A percentile compares a stretch with the other conserved stretches of the same genome.
These are phyloP conservation scores for Apiospora rasikravindrae DNA, from an alignment of 2,329 filamentous ascomycete species.

Conservation along the genomic window DNA sequence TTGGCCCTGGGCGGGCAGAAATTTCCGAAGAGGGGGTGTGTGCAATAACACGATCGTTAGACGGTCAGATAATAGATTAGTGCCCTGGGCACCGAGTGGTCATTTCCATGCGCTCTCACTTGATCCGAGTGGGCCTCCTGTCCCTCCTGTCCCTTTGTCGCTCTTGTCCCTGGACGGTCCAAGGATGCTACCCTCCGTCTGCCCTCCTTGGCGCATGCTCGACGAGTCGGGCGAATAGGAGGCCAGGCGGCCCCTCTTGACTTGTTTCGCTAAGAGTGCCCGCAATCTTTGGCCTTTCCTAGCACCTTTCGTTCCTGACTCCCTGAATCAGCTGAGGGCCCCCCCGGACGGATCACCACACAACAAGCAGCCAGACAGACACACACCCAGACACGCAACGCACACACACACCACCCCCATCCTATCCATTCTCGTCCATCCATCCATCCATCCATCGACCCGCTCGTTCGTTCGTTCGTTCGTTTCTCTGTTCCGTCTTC, in stretches of 20 bases:
- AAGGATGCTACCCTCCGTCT: slow-evolving; percentile 11
- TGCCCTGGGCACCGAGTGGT: not conserved
- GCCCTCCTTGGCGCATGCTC: slow-evolving; percentile 1
- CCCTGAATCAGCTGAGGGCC: slow-evolving; percentile 19
- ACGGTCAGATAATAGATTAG: not conserved
- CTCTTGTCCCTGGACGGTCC: not conserved
- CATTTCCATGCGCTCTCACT: not conserved
- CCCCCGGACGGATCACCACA: not conserved
- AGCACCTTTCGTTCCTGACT: slow-evolving; percentile 26
- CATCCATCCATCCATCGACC: slow-evolving; percentile 10
- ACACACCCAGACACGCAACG: slow-evolving; percentile 1
- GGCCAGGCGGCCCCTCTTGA: slow-evolving; percentile 22
- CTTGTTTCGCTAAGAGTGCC: slow-evolving; percentile 27
- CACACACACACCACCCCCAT: not conserved
- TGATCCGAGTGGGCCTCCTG: not conserved
- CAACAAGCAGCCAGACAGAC: not conserved
- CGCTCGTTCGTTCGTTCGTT: slow-evolving; percentile 3
- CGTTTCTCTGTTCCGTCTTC: slow-evolving; percentile 12
- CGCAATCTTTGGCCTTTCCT: slow-evolving; percentile 28
- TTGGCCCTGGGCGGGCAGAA: not conserved
- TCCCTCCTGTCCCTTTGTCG: too few species aligned
- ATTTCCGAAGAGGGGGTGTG: slow-evolving; percentile 15
- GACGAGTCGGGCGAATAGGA: slow-evolving; percentile 26
- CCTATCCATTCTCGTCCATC: not conserved
- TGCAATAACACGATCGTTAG: slow-evolving; percentile 15